phyloP scores from a whole-genome alignment of 305 asterid species.

The Stenogyne calaminthoides region DNA sequence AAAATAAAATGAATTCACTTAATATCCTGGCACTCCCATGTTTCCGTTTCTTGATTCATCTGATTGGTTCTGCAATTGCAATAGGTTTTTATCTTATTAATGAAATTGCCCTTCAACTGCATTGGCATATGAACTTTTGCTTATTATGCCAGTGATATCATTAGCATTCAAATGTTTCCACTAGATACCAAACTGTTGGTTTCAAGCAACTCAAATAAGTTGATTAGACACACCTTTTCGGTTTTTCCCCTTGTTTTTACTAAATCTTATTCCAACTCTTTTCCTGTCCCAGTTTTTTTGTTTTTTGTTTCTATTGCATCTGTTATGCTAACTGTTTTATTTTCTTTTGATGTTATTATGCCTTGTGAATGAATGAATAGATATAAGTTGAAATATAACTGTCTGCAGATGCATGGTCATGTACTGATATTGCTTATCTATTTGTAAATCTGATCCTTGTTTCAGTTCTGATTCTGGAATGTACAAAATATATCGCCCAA shows the following conservation, averaged over 20 bases:
- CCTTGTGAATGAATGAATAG: conserved; percentile 1
- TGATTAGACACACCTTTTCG: not conserved
- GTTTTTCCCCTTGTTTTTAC: not conserved
- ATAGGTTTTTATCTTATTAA: not conserved
- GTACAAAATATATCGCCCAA: conserved; percentile 86
- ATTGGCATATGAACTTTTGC: conserved; percentile 4
- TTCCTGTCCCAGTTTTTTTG: not conserved
- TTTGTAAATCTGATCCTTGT: conserved; percentile 29
- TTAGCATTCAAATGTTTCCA: conserved; percentile 17
- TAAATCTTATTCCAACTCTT: conserved; percentile 13
- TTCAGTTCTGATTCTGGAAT: conserved; percentile 74
- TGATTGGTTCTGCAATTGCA: not conserved
- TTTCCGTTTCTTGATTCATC: conserved; percentile 15
- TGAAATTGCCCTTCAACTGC: not conserved
- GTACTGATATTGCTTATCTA: conserved; percentile 18
- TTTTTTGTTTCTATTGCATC: not conserved
- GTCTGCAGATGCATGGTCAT: conserved; percentile 21
- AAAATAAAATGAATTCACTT: not conserved
- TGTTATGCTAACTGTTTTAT: conserved; percentile 1
- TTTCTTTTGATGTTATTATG: conserved; percentile 11
- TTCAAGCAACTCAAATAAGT: not conserved
- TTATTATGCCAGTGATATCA: conserved; percentile 16
- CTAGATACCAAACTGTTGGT: conserved; percentile 9
- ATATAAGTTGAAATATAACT: not conserved
- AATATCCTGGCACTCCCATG: not conserved